Percentiles rank a stretch among this genome's conserved stretches.
phyloP scores from a whole-genome alignment of 225 moss, liverwort and hornwort species.

The Anthoceros angustus region DNA sequence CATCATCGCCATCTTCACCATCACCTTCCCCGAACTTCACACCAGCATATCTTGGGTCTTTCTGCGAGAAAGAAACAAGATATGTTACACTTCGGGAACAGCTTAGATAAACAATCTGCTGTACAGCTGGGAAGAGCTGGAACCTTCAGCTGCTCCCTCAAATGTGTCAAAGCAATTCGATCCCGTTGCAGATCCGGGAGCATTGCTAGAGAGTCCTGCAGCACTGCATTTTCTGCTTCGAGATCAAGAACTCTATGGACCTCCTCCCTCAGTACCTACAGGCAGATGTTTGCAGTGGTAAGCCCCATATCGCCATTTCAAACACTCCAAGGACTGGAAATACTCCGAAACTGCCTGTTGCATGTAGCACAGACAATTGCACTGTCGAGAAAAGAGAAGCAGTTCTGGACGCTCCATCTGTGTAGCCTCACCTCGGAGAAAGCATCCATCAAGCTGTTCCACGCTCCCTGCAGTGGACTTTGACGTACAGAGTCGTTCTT shows the following conservation, averaged over 20 bases:
- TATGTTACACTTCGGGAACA: background rate
- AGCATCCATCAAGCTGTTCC: constrained; percentile 78
- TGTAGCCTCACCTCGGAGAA: constrained; percentile 48
- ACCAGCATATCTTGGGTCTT: constrained; percentile 32
- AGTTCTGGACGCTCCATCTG: too few species aligned
- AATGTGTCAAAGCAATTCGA: constrained; percentile 50
- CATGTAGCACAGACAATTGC: too few species aligned
- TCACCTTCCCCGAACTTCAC: constrained; percentile 23
- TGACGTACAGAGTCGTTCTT: constrained; percentile 33
- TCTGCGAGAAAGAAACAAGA: constrained; percentile 17
- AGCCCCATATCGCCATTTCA: too few species aligned
- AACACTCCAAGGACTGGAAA: too few species aligned
- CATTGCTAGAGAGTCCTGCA: constrained; percentile 74
- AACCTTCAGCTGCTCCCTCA: constrained; percentile 69
- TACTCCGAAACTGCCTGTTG: too few species aligned
- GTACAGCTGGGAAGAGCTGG: background rate
- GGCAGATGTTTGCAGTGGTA: too few species aligned
- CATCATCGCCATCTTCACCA: constrained; percentile 45
- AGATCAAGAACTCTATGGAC: constrained; percentile 80
- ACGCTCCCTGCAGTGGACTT: constrained; percentile 88
- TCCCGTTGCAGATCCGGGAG: constrained; percentile 83
- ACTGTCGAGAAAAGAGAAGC: too few species aligned
- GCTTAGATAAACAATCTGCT: background rate
- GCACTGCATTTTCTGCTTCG: constrained; percentile 86
- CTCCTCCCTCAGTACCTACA: constrained; percentile 80